Conservation (phyloP, 2,329 filamentous ascomycete species). For the Trichoderma asperellum region DNA sequence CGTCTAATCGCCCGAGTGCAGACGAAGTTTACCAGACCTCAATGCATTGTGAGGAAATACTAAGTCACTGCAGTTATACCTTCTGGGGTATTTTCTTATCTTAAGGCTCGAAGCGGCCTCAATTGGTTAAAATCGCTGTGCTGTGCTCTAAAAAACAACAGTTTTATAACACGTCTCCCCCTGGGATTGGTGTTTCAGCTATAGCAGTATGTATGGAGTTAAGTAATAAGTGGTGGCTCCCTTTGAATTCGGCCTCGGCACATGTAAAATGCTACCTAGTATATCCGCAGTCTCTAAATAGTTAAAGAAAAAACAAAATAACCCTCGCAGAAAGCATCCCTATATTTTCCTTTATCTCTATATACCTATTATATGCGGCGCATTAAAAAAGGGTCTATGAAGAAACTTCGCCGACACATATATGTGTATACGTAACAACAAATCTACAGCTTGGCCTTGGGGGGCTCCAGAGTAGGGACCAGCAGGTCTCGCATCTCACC, state of each 20-base stretch:
- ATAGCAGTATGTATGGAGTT: not conserved
- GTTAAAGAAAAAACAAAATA: too few relatives aligned
- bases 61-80: not conserved
- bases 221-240: not conserved
- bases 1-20: not conserved
- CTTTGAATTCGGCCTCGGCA: not conserved
- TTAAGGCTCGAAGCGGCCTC: not conserved
- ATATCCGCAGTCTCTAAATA: not conserved
- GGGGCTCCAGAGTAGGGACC: constrained; percentile 73
- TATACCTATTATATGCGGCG: not conserved
- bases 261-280: too few relatives aligned
- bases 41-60: not conserved
- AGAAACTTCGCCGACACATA: not conserved
- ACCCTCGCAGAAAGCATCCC: not conserved
- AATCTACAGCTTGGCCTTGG: constrained; percentile 83
- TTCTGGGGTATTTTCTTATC: not conserved
- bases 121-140: not conserved
- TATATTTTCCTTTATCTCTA: constrained; percentile 2
- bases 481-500: constrained; percentile 87
- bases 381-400: constrained; percentile 11
- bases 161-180: not conserved
- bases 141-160: not conserved
- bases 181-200: not conserved
- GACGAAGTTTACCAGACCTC: not conserved
- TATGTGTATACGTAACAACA: constrained; percentile 5